Evolutionary conservation across 2,329 filamentous ascomycete genomes (phyloP).

Genomic region (Juglanconis oblonga): DNA sequence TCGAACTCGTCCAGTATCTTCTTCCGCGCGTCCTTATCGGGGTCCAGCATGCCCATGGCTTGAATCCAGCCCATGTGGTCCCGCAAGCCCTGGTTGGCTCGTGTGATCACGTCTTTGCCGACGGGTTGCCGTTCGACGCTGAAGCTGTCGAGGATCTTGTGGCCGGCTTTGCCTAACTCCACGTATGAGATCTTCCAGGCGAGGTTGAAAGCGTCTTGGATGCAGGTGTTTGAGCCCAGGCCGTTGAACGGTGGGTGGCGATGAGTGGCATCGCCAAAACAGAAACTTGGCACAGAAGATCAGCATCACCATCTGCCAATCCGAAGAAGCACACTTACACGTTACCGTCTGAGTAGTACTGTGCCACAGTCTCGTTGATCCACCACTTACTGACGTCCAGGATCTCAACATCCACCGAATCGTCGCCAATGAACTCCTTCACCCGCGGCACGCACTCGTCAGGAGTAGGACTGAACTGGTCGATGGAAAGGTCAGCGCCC

Average conservation of each 20-base stretch:
- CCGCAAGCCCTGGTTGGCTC: constrained; percentile 55
- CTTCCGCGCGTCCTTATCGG: constrained; percentile 36
- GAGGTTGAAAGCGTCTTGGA: constrained; percentile 55
- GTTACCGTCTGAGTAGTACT: constrained; percentile 50
- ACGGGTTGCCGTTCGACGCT: constrained; percentile 47
- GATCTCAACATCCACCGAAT: constrained; percentile 47
- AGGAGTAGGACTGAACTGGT: constrained; percentile 35
- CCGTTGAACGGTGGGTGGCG: constrained; percentile 57
- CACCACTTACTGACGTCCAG: constrained; percentile 55
- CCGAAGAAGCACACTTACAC: constrained; percentile 29
- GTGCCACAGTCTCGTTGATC: constrained; percentile 60
- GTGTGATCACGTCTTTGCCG: constrained; percentile 43
- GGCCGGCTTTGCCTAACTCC: constrained; percentile 34
- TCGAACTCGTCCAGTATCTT: constrained; percentile 39
- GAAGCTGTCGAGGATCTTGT: constrained; percentile 40
- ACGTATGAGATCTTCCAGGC: constrained; percentile 55
- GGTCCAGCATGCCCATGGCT: constrained; percentile 41
- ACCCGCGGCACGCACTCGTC: constrained; percentile 46
- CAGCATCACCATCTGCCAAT: background rate
- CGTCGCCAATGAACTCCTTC: constrained; percentile 53
- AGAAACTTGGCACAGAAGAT: constrained; percentile 37
- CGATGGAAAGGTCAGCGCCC: constrained; percentile 32
- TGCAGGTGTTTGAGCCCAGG: constrained; percentile 56
- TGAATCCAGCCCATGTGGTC: constrained; percentile 47
- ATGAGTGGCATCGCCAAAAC: constrained; percentile 57